A percentile compares a stretch with the other conserved stretches of the same genome.
phyloP scores from a whole-genome alignment of 441 rosid species.

The Adansonia grandidieri region DNA sequence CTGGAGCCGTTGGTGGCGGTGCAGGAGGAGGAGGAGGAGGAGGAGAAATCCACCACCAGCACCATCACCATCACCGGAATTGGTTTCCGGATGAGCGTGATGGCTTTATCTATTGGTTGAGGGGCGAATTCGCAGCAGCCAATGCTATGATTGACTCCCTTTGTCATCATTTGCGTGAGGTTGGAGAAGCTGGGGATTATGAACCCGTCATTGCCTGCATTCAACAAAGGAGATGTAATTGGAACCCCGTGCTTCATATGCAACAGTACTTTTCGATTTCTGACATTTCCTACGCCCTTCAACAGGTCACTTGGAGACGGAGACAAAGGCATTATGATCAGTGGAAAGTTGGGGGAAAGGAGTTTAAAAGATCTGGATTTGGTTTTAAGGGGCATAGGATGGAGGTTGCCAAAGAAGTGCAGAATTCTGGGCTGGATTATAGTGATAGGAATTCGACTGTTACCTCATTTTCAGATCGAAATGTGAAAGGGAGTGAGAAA shows the following conservation, averaged over 20 bases:
- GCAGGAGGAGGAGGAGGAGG: background rate
- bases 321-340: conserved; percentile 45
- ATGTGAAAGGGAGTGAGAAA: conserved; percentile 32
- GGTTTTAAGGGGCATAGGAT: conserved; percentile 55
- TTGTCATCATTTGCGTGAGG: conserved; percentile 12
- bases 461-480: conserved; percentile 15
- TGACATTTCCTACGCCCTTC: conserved; percentile 62
- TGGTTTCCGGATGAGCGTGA: conserved; percentile 20
- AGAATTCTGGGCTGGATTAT: conserved; percentile 37
- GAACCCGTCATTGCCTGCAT: conserved; percentile 8
- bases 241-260: conserved; percentile 56
- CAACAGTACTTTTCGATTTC: conserved; percentile 75
- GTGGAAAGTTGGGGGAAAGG: conserved; percentile 52
- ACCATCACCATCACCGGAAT: background rate
- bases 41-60: conserved; percentile 7
- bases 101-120: conserved; percentile 17
- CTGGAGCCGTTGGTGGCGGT: conserved; percentile 12
- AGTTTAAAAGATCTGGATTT: conserved; percentile 53
- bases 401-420: conserved; percentile 46
- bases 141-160: conserved; percentile 17
- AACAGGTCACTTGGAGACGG: conserved; percentile 59
- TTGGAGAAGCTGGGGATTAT: conserved; percentile 13
- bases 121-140: conserved; percentile 14
- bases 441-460: conserved; percentile 40
- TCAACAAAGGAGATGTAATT: conserved; percentile 13